These are phyloP conservation scores for Botryosphaeria dothidea DNA, from an alignment of 2,329 filamentous ascomycete genomes.

Conservation along the genomic window DNA sequence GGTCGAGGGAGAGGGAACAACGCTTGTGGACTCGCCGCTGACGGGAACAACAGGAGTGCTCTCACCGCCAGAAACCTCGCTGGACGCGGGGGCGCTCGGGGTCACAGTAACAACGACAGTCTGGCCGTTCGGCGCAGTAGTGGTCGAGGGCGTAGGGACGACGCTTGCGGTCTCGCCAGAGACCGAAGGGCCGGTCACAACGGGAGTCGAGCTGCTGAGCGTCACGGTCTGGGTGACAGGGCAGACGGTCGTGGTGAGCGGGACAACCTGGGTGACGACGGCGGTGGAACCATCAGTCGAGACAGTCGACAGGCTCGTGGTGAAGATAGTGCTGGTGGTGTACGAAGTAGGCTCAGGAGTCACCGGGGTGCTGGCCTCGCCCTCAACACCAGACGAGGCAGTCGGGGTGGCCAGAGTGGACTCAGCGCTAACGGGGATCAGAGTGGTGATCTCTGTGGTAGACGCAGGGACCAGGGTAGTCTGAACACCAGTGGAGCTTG, in stretches of 20 bases:
- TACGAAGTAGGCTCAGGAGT: background rate
- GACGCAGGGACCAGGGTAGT: constrained; percentile 2
- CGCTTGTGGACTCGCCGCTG: background rate
- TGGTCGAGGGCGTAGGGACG: background rate
- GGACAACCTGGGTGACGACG: constrained; percentile 1
- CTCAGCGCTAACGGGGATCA: constrained; percentile 8
- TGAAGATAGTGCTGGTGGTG: constrained; percentile 2
- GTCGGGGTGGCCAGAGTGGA: constrained; percentile 8
- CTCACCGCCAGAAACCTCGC: background rate
- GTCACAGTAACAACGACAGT: background rate
- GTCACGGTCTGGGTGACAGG: constrained; percentile 33
- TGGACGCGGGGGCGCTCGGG: background rate
- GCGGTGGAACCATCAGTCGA: constrained; percentile 10
- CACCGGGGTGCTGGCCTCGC: background rate
- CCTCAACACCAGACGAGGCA: background rate
- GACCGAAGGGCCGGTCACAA: background rate
- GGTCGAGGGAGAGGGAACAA: background rate
- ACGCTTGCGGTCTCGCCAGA: background rate
- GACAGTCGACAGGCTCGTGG: background rate
- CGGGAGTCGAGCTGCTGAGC: constrained; percentile 18
- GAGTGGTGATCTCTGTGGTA: constrained; percentile 9
- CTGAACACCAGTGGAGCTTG: constrained; percentile 6
- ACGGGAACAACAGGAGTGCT: background rate
- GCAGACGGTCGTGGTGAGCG: constrained; percentile 26
- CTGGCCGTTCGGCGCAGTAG: background rate